These are phyloP conservation scores for Elsinoe batatas DNA, from an alignment of 2,329 filamentous ascomycete genomes.

Conservation along the genomic window DNA sequence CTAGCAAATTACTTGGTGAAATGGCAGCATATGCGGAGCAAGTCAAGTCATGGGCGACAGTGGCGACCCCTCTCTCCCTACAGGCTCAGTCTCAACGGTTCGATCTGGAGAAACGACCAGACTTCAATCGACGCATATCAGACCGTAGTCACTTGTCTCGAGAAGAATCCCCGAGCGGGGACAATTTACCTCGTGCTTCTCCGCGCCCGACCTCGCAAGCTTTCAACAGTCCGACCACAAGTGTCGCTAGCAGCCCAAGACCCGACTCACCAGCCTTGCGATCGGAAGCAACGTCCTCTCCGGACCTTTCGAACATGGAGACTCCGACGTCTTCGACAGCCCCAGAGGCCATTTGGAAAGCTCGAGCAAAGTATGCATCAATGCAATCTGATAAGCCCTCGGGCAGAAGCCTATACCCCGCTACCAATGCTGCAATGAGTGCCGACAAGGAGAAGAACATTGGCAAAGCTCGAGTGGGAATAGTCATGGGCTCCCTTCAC, in stretches of 20 bases:
- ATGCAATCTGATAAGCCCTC: constrained; percentile 50
- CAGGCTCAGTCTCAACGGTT: background rate
- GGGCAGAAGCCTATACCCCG: constrained; percentile 42
- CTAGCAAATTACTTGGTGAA: constrained; percentile 36
- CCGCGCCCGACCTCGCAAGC: constrained; percentile 2
- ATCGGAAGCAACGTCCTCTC: constrained; percentile 9
- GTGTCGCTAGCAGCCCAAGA: constrained; percentile 1
- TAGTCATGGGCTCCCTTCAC: constrained; percentile 76
- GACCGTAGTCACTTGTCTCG: constrained; percentile 5
- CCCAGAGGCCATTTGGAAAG: constrained; percentile 5
- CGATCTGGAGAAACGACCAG: constrained; percentile 1
- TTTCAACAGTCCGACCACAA: constrained; percentile 3
- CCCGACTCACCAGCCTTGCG: constrained; percentile 8
- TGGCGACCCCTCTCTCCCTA: constrained; percentile 3
- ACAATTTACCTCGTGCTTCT: background rate
- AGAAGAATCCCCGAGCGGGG: constrained; percentile 3
- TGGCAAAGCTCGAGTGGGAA: constrained; percentile 66
- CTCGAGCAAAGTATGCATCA: constrained; percentile 6
- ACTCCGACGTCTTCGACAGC: constrained; percentile 5
- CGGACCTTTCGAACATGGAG: constrained; percentile 6
- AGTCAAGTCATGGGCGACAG: constrained; percentile 9
- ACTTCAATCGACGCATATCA: constrained; percentile 4
- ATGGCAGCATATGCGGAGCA: constrained; percentile 37
- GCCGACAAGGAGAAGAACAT: constrained; percentile 55
- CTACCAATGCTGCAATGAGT: background rate